Conservation (phyloP, 192 early-diverging fungal genomes). For the Umbelopsis isabellina region DNA sequence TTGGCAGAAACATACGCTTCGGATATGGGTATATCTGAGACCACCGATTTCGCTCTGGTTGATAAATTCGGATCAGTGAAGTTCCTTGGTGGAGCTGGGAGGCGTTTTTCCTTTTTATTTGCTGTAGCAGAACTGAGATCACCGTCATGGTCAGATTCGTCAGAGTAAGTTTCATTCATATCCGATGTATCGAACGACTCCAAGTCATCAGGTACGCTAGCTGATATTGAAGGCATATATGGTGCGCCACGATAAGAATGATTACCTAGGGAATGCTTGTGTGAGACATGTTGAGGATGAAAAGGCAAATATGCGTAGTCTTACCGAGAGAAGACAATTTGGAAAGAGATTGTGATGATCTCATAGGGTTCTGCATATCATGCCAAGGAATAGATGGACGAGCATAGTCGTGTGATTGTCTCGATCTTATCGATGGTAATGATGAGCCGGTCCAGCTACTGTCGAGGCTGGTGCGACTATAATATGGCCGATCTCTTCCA, state of each 20-base stretch:
- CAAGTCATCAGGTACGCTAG: background rate
- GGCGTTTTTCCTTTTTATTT: background rate
- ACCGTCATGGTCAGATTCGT: conserved; percentile 28
- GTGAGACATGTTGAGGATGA: background rate
- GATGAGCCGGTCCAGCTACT: conserved; percentile 13
- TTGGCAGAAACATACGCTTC: background rate
- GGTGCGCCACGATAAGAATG: background rate
- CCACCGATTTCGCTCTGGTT: background rate
- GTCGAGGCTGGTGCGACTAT: conserved; percentile 13
- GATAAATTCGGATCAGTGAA: background rate
- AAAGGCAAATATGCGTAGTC: background rate
- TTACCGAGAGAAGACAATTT: background rate
- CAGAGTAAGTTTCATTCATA: conserved; percentile 41
- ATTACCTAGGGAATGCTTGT: background rate
- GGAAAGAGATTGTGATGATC: background rate
- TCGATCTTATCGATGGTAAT: background rate
- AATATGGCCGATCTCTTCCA: background rate
- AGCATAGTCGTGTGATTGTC: background rate
- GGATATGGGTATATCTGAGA: no score
- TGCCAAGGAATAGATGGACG: background rate
- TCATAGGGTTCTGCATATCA: conserved; percentile 8
- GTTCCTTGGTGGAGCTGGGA: no score
- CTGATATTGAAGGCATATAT: background rate
- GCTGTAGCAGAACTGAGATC: background rate
- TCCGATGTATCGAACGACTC: conserved; percentile 36